Percentiles rank a stretch among this genome's conserved stretches.
phyloP scores from a whole-genome alignment of 78 protist species.

The Dictyostelium citrinum region DNA sequence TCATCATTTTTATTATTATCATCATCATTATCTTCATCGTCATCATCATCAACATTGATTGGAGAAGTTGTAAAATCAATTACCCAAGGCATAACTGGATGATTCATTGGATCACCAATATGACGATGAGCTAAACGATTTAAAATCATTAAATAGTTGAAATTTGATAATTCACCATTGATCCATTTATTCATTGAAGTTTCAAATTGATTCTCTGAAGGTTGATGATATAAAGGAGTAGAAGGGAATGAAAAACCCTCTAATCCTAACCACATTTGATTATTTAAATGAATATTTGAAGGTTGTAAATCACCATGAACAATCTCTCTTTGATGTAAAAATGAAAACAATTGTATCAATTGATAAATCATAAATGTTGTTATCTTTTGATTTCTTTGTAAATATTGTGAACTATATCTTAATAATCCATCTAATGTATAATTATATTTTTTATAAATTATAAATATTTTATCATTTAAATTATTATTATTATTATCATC shows the following conservation, averaged over 20 bases:
- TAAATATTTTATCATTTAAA: background rate
- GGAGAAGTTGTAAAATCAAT: constrained; percentile 71
- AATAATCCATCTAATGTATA: constrained; percentile 55
- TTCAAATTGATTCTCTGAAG: background rate
- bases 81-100: constrained; percentile 91
- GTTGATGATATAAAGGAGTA: background rate
- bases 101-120: constrained; percentile 82
- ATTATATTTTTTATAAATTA: constrained; percentile 17
- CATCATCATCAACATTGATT: background rate
- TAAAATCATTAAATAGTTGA: constrained; percentile 79
- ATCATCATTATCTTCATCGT: background rate
- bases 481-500: background rate
- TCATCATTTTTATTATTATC: background rate
- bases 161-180: constrained; percentile 70
- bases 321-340: constrained; percentile 49
- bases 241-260: constrained; percentile 47
- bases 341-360: constrained; percentile 23
- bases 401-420: constrained; percentile 35
- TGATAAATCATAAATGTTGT: constrained; percentile 62
- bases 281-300: background rate
- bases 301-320: constrained; percentile 70
- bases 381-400: constrained; percentile 23
- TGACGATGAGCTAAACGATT: constrained; percentile 82
- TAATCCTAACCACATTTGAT: constrained; percentile 70
- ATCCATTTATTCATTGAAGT: constrained; percentile 51